A percentile compares a stretch with the other conserved stretches of the same genome.
These are phyloP conservation scores for Verticillium zaregamsianum DNA, from an alignment of 2,329 filamentous ascomycete genomes.

Conservation along the genomic window DNA sequence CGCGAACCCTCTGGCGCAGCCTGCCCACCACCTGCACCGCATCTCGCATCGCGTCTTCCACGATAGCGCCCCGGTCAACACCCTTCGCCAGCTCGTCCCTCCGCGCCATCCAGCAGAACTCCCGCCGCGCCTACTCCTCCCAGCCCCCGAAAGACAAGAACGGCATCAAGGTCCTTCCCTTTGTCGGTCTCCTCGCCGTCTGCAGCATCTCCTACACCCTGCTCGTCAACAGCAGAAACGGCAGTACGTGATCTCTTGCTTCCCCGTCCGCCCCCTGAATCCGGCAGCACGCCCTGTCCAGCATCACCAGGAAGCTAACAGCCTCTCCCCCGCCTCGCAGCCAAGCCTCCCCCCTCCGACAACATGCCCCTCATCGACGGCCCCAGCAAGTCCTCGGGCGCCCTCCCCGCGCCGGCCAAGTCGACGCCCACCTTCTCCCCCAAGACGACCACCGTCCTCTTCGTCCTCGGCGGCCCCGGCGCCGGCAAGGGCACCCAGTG, in stretches of 20 bases:
- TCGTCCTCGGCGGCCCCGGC: conserved; percentile 92
- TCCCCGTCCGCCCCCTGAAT: not conserved
- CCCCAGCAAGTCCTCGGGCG: conserved; percentile 32
- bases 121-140: conserved; percentile 37
- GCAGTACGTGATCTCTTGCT: not conserved
- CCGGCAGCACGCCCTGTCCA: not conserved
- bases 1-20: not conserved
- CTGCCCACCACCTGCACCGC: not conserved
- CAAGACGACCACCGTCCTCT: conserved; percentile 81
- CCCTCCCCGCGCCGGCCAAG: conserved; percentile 49
- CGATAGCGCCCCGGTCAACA: not conserved
- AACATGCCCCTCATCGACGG: conserved; percentile 33
- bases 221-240: conserved; percentile 39
- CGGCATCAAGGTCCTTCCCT: conserved; percentile 55
- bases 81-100: conserved; percentile 6
- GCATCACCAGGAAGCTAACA: conserved; percentile 1
- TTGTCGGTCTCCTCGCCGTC: conserved; percentile 43
- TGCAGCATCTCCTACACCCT: conserved; percentile 46
- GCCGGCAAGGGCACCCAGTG: conserved; percentile 97
- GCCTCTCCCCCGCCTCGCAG: not conserved
- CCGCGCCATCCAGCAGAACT: conserved; percentile 10
- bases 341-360: conserved; percentile 10
- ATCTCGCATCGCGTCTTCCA: not conserved
- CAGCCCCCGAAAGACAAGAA: conserved; percentile 30
- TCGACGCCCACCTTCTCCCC: conserved; percentile 66